Evolutionary conservation across 768 basidiomycete genomes (phyloP), one percentile per base, ranked within the genome.

Genomic region (Tephrocybe sp.): DNA sequence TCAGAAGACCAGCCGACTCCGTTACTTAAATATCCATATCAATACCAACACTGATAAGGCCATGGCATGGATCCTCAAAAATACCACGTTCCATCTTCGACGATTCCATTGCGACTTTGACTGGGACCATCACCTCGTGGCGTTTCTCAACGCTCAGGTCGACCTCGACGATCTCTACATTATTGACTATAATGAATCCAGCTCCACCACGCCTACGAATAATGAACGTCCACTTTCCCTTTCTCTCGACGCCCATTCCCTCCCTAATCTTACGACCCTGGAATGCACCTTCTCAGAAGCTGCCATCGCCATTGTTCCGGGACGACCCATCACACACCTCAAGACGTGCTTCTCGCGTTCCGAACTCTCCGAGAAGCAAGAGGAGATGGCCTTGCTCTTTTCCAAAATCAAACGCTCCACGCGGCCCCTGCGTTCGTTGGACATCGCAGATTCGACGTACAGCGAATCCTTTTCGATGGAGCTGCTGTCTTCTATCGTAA

Each of bases 281-380:
- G 83, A 86, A 65, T 87, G 86, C 65, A 85, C 85, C 1, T 86
- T 86, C 64, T 68, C 78, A 15, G 84, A 84, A 64, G 86, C 84
- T 1, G 85, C 80, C 3, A 71, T 72, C 43, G 73, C 73, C 14
- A 65, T 87, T 9, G 74, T 80, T 18, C 83, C 85, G 0, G 72
- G 72, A 10, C 75, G 85, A 2, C 84, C 85, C 6, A 65, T 88
- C 34, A 74, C 78, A 1, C 78, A 77, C 48, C 72, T 88, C 50
- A 87, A 87, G 65, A 85, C 85, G 5, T 86, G 85, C 60, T 84
- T 87, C 64, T 85, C 85, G 20, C 71, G 72, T 45, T 69, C 78
- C n/a, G 71, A 70, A 45, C 45, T 68, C 1, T 61, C 57, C 4
- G 79, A 78, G 38, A 85, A 84, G 67, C 72, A 73, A 26, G 66